Evolutionary conservation across 2,329 filamentous ascomycete genomes (phyloP).

Genomic region (Fusarium sp.): DNA sequence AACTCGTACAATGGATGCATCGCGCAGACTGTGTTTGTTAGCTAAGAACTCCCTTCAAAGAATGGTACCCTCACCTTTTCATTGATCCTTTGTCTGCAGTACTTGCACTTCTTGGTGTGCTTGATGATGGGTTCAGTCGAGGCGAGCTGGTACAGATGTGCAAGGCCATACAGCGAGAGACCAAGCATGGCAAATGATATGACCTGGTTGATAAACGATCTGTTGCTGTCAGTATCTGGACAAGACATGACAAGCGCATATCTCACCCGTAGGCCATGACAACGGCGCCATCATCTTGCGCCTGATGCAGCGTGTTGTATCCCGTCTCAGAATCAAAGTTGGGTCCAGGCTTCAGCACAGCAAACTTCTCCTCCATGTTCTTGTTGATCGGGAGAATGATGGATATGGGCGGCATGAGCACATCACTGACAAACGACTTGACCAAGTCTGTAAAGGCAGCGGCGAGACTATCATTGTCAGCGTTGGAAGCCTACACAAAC

Average conservation of each 20-base stretch:
- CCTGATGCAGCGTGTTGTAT: conserved; percentile 78
- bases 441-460: conserved; percentile 78
- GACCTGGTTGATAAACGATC: conserved; percentile 71
- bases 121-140: conserved; percentile 78
- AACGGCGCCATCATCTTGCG: conserved; percentile 77
- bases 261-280: conserved; percentile 77
- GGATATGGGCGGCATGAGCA: conserved; percentile 76
- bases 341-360: conserved; percentile 70
- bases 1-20: conserved; percentile 64
- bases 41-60: neutral
- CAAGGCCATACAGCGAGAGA: conserved; percentile 72
- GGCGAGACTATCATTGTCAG: conserved; percentile 65
- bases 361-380: conserved; percentile 81
- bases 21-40: conserved; percentile 52
- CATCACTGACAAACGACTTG: conserved; percentile 77
- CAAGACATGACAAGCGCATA: accelerated
- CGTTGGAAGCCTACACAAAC: neutral
- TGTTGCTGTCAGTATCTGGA: conserved; percentile 40
- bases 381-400: conserved; percentile 75
- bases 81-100: conserved; percentile 72
- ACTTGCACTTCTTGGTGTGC: conserved; percentile 75
- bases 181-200: conserved; percentile 76
- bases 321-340: conserved; percentile 63
- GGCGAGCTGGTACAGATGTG: conserved; percentile 69
- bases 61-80: conserved; percentile 62